Conservation (phyloP, 208 protist species). For the Crithidia mellificae region DNA sequence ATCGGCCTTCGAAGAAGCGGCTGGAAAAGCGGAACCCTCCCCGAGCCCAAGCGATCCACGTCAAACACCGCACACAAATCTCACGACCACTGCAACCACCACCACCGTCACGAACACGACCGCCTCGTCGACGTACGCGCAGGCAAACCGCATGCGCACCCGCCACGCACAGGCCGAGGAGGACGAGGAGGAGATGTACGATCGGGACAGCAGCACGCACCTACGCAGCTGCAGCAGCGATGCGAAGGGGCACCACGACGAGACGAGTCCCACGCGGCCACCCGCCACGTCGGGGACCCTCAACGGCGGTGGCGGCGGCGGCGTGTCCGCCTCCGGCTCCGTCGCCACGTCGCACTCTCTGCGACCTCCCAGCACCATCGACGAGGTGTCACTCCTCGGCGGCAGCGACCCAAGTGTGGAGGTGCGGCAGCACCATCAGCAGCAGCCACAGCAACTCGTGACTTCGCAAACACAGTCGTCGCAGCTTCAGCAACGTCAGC, state of each 20-base stretch:
- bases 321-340: constrained; percentile 10
- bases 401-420: constrained; percentile 2
- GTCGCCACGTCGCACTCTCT: constrained; percentile 16
- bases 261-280: not conserved
- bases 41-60: not conserved
- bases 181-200: constrained; percentile 2
- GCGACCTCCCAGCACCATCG: constrained; percentile 11
- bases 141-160: not conserved
- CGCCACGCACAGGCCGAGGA: not conserved
- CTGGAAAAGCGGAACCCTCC: not conserved
- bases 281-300: not conserved
- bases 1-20: not conserved
- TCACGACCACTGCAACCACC: not conserved
- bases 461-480: too few species aligned
- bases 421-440: not conserved
- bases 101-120: not conserved
- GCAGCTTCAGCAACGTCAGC: not conserved
- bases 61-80: not conserved
- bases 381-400: constrained; percentile 6
- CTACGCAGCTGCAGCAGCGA: constrained; percentile 14
- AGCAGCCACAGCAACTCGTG: not conserved
- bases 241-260: constrained; percentile 1
- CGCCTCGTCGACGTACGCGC: not conserved
- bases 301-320: not conserved
- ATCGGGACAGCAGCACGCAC: not conserved